Conservation (phyloP, 2,329 filamentous ascomycete species). For the Onygena corvina region DNA sequence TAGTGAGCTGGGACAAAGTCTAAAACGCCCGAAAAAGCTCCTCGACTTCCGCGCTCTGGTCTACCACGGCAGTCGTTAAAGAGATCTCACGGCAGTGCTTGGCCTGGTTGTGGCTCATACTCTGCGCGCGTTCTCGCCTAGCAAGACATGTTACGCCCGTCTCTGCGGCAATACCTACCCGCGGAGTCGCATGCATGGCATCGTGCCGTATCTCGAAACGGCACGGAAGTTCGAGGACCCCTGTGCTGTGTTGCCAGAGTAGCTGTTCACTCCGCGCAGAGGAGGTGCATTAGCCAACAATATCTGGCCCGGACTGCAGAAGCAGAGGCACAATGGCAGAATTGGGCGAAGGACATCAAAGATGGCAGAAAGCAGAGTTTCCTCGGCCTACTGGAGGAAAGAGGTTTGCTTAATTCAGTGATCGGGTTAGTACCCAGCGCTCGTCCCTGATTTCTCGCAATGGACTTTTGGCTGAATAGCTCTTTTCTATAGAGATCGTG, state of each 20-base stretch:
- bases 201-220: not conserved
- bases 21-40: no score
- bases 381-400: slow-evolving; percentile 34
- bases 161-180: not conserved
- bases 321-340: slow-evolving; percentile 31
- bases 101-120: not conserved
- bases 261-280: slow-evolving; percentile 1
- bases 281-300: slow-evolving; percentile 29
- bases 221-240: not conserved
- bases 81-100: no score
- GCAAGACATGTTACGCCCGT: not conserved
- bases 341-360: slow-evolving; percentile 33
- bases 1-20: no score
- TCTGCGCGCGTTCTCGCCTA: not conserved
- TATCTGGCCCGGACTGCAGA: slow-evolving; percentile 29
- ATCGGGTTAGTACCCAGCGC: slow-evolving; percentile 25
- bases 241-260: not conserved
- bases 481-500: slow-evolving; percentile 26
- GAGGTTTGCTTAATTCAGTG: slow-evolving; percentile 36
- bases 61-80: no score
- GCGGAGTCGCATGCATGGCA: not conserved
- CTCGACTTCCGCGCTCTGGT: no score
- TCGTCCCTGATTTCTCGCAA: not conserved
- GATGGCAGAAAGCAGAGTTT: slow-evolving; percentile 35
- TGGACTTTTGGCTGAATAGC: not conserved